A percentile compares a stretch with the other conserved stretches of the same genome.
These are phyloP conservation scores for Xerocomus brunneocitrinus DNA, from an alignment of 768 basidiomycete genomes.

Conservation along the genomic window DNA sequence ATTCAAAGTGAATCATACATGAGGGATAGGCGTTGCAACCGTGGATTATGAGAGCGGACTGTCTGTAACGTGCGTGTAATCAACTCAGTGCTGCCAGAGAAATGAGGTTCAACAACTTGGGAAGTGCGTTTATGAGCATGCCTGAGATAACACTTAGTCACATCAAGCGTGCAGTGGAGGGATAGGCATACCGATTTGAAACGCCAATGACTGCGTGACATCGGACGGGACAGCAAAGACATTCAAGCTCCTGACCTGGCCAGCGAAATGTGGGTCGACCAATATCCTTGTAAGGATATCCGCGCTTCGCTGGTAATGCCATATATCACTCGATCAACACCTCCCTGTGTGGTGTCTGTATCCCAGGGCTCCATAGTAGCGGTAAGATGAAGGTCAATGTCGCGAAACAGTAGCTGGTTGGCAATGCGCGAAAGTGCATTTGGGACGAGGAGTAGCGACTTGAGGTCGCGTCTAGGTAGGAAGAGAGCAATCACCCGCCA, in stretches of 20 bases:
- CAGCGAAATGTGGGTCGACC: slow-evolving; percentile 54
- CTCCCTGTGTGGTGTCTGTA: background rate
- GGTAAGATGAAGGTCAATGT: slow-evolving; percentile 61
- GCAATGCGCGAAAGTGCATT: slow-evolving; percentile 68
- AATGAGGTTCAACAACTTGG: slow-evolving; percentile 56
- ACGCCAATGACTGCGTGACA: slow-evolving; percentile 48
- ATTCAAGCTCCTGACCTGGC: slow-evolving; percentile 51
- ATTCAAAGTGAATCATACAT: slow-evolving; percentile 33
- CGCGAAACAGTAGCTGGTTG: slow-evolving; percentile 59
- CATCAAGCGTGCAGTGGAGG: background rate
- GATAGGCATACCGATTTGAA: slow-evolving; percentile 52
- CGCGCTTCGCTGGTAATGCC: slow-evolving; percentile 57
- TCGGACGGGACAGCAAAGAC: slow-evolving; percentile 52
- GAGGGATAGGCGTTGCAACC: slow-evolving; percentile 54
- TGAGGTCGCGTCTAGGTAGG: slow-evolving; percentile 62
- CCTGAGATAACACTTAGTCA: slow-evolving; percentile 34
- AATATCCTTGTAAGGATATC: slow-evolving; percentile 68
- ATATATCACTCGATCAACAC: slow-evolving; percentile 33
- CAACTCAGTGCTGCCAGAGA: slow-evolving; percentile 52
- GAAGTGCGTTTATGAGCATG: slow-evolving; percentile 66
- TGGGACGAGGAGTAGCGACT: slow-evolving; percentile 58
- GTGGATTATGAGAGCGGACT: slow-evolving; percentile 47
- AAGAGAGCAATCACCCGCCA: slow-evolving; percentile 66
- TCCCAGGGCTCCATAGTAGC: slow-evolving; percentile 22
- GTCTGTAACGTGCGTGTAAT: slow-evolving; percentile 49